Conservation (phyloP, 1,139 yeast species). For the Pichia sp. region DNA sequence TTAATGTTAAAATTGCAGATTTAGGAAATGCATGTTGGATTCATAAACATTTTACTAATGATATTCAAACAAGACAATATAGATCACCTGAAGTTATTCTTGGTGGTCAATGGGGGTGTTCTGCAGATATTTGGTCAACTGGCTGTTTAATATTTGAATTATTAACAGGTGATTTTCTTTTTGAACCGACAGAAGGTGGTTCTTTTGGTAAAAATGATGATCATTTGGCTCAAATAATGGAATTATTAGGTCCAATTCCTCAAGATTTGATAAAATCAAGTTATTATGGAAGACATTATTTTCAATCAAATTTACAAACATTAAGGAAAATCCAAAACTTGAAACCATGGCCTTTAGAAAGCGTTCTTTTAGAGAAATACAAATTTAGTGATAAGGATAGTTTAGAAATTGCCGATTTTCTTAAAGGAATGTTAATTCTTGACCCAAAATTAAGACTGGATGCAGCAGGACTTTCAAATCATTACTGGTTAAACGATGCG, state of each 20-base stretch:
- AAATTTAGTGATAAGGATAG: conserved; percentile 53
- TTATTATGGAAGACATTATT: conserved; percentile 45
- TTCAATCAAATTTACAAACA: conserved; percentile 43
- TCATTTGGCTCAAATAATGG: conserved; percentile 80
- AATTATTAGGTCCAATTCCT: conserved; percentile 61
- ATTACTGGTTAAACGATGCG: conserved; percentile 68
- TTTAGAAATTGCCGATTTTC: conserved; percentile 51
- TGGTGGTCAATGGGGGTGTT: conserved; percentile 75
- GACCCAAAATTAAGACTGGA: conserved; percentile 70
- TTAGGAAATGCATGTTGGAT: conserved; percentile 82
- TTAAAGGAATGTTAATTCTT: conserved; percentile 65
- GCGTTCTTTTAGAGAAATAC: conserved; percentile 69
- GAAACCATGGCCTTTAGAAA: conserved; percentile 62
- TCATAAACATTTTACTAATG: conserved; percentile 69
- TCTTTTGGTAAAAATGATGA: conserved; percentile 74
- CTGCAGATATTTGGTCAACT: conserved; percentile 78
- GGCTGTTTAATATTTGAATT: conserved; percentile 80
- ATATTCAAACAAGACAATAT: conserved; percentile 82
- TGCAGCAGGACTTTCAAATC: conserved; percentile 76
- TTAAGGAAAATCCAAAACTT: conserved; percentile 54
- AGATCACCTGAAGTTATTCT: conserved; percentile 73
- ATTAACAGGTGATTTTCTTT: conserved; percentile 76
- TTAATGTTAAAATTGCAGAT: conserved; percentile 70
- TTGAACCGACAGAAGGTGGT: conserved; percentile 70
- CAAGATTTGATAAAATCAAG: conserved; percentile 46